phyloP scores from a whole-genome alignment of 2,329 filamentous ascomycete species.

The Pyrenophora graminea region DNA sequence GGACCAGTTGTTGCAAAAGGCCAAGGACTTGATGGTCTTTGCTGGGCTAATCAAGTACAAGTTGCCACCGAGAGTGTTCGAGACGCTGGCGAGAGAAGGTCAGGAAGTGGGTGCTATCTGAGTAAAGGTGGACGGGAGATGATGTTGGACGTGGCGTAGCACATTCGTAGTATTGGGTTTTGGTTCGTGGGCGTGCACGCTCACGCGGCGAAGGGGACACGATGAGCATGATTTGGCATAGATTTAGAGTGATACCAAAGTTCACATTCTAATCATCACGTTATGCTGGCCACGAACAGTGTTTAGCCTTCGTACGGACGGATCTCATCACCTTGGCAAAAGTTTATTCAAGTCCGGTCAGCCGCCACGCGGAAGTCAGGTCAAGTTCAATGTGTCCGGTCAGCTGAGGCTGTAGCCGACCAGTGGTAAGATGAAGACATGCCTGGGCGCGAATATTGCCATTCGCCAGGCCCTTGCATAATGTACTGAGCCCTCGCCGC shows the following conservation, averaged over 20 bases:
- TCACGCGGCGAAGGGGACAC: background rate
- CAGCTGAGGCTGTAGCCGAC: too few relatives aligned
- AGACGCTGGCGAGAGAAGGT: slow-evolving; percentile 81
- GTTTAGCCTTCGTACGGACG: background rate
- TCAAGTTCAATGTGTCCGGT: too few relatives aligned
- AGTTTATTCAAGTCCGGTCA: too few relatives aligned
- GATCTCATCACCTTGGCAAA: background rate
- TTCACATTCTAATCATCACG: too few relatives aligned
- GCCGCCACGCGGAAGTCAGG: too few relatives aligned
- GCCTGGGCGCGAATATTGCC: too few relatives aligned
- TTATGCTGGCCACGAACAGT: background rate
- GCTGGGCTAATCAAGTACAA: slow-evolving; percentile 91
- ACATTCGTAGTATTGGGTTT: background rate
- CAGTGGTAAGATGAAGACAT: too few relatives aligned
- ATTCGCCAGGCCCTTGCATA: background rate
- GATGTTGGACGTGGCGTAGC: background rate
- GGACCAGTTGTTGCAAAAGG: slow-evolving; percentile 75
- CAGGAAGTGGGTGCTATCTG: slow-evolving; percentile 40
- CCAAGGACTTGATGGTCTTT: slow-evolving; percentile 90
- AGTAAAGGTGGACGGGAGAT: background rate
- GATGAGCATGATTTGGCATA: background rate
- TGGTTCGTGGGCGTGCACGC: background rate
- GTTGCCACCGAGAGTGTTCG: slow-evolving; percentile 83
- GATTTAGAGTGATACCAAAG: slow-evolving; percentile 7
- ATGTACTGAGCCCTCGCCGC: background rate